Evolutionary conservation across 2,329 filamentous ascomycete genomes (phyloP).

Genomic region (Periglandula ipomoeae): DNA sequence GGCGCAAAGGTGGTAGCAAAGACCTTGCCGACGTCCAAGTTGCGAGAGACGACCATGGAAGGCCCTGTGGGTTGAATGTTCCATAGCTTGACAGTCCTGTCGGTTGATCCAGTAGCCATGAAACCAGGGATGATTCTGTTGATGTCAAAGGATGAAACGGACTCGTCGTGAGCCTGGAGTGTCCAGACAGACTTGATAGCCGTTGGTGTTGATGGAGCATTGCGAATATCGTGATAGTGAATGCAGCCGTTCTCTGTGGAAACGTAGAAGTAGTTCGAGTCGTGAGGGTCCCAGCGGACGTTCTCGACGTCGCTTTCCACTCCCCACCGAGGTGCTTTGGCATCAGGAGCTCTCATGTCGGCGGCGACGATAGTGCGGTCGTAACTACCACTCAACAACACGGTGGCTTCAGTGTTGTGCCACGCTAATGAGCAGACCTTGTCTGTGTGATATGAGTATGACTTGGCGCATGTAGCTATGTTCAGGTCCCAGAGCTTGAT

Average conservation of each 20-base stretch:
- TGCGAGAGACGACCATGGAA: slow-evolving; percentile 81
- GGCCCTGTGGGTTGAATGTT: slow-evolving; percentile 75
- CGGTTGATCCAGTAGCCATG: slow-evolving; percentile 85
- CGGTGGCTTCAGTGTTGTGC: slow-evolving; percentile 80
- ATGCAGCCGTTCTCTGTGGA: slow-evolving; percentile 87
- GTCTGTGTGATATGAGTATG: slow-evolving; percentile 91
- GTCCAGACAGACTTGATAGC: slow-evolving; percentile 85
- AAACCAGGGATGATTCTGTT: slow-evolving; percentile 86
- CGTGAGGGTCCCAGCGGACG: slow-evolving; percentile 86
- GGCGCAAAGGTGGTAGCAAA: slow-evolving; percentile 88
- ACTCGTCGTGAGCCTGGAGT: slow-evolving; percentile 89
- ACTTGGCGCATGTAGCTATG: slow-evolving; percentile 87
- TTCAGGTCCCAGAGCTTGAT: slow-evolving; percentile 97
- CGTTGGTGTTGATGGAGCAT: slow-evolving; percentile 61
- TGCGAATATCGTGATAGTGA: slow-evolving; percentile 84
- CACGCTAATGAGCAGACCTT: slow-evolving; percentile 96
- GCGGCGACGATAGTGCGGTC: slow-evolving; percentile 90
- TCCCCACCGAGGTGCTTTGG: slow-evolving; percentile 74
- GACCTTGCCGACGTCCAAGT: slow-evolving; percentile 88
- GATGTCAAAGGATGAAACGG: slow-evolving; percentile 85
- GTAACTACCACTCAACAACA: slow-evolving; percentile 87
- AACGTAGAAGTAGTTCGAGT: slow-evolving; percentile 89
- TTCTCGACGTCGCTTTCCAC: slow-evolving; percentile 94
- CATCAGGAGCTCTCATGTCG: slow-evolving; percentile 89
- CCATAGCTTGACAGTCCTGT: slow-evolving; percentile 96